phyloP scores from a whole-genome alignment of 495 filamentous ascomycete species.

The Xylaria bambusicola region DNA sequence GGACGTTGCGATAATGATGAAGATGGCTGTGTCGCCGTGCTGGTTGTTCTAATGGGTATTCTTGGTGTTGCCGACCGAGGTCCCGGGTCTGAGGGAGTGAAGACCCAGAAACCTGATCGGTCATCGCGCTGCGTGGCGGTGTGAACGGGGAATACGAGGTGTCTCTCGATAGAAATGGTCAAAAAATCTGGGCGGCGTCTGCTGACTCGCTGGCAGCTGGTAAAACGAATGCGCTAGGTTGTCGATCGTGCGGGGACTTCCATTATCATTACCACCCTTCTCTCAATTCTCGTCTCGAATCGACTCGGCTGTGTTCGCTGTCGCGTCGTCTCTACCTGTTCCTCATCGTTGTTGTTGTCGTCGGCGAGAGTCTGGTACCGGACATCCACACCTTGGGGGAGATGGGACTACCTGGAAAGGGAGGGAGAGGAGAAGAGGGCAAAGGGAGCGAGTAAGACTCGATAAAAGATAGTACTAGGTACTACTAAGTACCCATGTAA shows the following conservation, averaged over 20 bases:
- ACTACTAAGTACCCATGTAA: too few relatives aligned
- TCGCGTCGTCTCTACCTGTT: slow-evolving; percentile 30
- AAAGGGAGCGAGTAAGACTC: slow-evolving; percentile 2
- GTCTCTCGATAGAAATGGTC: slow-evolving; percentile 17
- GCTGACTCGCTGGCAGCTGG: slow-evolving; percentile 22
- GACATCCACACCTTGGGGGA: slow-evolving; percentile 33
- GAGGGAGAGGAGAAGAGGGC: slow-evolving; percentile 22
- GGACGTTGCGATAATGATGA: slow-evolving; percentile 35
- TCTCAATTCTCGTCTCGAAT: slow-evolving; percentile 14
- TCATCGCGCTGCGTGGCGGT: slow-evolving; percentile 48
- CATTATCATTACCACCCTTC: slow-evolving; percentile 20
- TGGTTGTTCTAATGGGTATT: slow-evolving; percentile 32
- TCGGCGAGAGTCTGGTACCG: slow-evolving; percentile 27
- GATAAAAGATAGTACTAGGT: slow-evolving; percentile 1
- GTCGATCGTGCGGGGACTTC: slow-evolving; percentile 25
- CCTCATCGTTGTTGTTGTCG: slow-evolving; percentile 33
- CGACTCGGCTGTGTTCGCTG: slow-evolving; percentile 11
- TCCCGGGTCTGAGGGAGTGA: slow-evolving; percentile 57
- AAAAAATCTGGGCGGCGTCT: slow-evolving; percentile 13
- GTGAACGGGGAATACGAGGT: slow-evolving; percentile 39
- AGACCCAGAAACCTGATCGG: slow-evolving; percentile 51
- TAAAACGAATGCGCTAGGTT: slow-evolving; percentile 25
- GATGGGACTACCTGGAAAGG: slow-evolving; percentile 19
- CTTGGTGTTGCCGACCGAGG: slow-evolving; percentile 36
- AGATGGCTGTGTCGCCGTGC: slow-evolving; percentile 26